Evolutionary conservation across 1,139 yeast species (phyloP).

Genomic region (Arxiozyma slooffiae): DNA sequence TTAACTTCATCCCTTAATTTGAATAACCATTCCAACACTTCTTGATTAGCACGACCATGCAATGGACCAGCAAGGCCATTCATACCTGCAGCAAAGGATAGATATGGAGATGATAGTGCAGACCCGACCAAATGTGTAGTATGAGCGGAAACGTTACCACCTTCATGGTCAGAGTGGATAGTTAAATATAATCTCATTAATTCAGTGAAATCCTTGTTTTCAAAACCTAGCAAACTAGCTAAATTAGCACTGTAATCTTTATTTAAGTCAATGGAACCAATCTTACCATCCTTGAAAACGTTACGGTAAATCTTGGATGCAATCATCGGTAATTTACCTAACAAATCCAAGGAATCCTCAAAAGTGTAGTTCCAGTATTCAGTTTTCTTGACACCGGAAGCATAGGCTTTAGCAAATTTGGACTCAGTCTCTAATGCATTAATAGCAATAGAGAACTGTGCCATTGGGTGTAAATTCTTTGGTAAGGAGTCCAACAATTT

Average conservation of each 20-base stretch:
- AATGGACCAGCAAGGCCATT: slow-evolving; percentile 39
- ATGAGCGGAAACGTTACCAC: slow-evolving; percentile 40
- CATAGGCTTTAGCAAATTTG: slow-evolving; percentile 59
- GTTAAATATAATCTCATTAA: slow-evolving; percentile 37
- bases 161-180: slow-evolving; percentile 40
- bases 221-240: slow-evolving; percentile 70
- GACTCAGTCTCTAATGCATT: slow-evolving; percentile 53
- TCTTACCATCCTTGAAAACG: slow-evolving; percentile 45
- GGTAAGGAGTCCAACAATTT: slow-evolving; percentile 49
- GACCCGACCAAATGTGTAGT: slow-evolving; percentile 38
- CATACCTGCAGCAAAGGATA: slow-evolving; percentile 36
- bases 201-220: slow-evolving; percentile 34
- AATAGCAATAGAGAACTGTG: slow-evolving; percentile 59
- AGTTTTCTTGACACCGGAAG: slow-evolving; percentile 54
- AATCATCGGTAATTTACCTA: slow-evolving; percentile 58
- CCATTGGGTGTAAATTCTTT: slow-evolving; percentile 55
- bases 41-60: slow-evolving; percentile 40
- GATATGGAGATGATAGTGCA: slow-evolving; percentile 35
- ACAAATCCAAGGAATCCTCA: slow-evolving; percentile 54
- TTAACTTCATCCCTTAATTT: slow-evolving; percentile 31
- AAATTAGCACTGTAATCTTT: slow-evolving; percentile 91
- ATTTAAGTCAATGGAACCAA: slow-evolving; percentile 55
- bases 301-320: slow-evolving; percentile 61
- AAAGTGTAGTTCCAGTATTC: slow-evolving; percentile 62
- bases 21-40: slow-evolving; percentile 36